Base-by-base conservation (phyloP, 768 basidiomycete genomes). In the Boletus bicolor region DNA sequence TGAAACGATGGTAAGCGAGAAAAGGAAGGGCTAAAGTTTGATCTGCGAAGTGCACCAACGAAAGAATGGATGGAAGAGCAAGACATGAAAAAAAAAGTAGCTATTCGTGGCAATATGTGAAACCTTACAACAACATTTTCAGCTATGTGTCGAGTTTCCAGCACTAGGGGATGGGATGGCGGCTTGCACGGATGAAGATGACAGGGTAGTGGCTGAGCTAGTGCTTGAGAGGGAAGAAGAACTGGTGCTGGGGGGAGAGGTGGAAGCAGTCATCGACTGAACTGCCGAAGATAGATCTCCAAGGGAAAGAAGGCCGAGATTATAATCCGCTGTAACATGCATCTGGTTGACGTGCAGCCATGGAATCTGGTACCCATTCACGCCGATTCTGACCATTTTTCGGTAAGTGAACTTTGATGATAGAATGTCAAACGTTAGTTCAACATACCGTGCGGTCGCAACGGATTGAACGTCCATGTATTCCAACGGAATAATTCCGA, bases 321-420 rank as follows among this genome's bases (percentile, higher is more conserved):
- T 50, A 58, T 86, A 88, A 9, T 65, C 57, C 32, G 84, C 82
- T 14, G 82, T 77, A 7, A 87, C 84, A 44, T 65, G 61, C 39
- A 68, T 70, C 66, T 87, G 84, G 35, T 73, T 67, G 48, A 87
- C 73, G 49, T 86, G 77, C 57, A 88, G 68, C 85, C 84, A 88
- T 11, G 87, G 86, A 42, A 87, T 67, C 55, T 75, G 72, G 61
- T 89, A 89, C 17, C 85, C 84, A 19, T 78, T 77, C 14, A 71
- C 61, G 4, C 79, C 84, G 11, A 83, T 72, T 43, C 72, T 76
- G 49, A 42, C 34, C 3, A n/a, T 12, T 26, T 17, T 56, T 47
- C 15, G 36, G 15, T 34, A 32, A 42, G 43, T 36, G 6, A 38
- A 19, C 11, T 28, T 38, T 14, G 39, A 15, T 30, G 34, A 44